phyloP scores from a whole-genome alignment of 192 early-diverging fungal genomes.

The Umbelopsis sp. region DNA sequence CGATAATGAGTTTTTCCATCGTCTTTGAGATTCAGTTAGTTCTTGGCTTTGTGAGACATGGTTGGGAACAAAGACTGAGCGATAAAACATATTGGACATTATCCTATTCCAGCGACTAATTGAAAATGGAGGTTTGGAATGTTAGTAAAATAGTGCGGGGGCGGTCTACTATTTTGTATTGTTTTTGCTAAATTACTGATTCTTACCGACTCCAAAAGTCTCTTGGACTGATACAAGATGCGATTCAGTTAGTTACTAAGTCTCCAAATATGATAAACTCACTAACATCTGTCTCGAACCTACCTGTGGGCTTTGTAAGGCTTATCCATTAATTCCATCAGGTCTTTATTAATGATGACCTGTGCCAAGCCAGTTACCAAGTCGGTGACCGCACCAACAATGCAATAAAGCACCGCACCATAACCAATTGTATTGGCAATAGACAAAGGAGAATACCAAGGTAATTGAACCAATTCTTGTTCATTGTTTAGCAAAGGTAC shows the following conservation, averaged over 20 bases:
- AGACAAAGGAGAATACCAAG: not conserved
- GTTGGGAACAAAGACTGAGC: not conserved
- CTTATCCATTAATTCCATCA: slow-evolving; percentile 7
- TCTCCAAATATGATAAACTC: not conserved
- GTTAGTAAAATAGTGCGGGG: too few species aligned
- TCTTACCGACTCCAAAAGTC: slow-evolving; percentile 11
- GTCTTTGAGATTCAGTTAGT: not conserved
- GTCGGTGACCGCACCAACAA: not conserved
- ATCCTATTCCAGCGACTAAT: not conserved
- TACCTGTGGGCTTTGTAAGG: not conserved
- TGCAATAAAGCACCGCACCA: not conserved
- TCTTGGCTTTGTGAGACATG: not conserved
- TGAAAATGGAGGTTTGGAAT: not conserved
- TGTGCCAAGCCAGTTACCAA: not conserved
- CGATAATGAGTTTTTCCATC: not conserved
- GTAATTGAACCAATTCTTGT: not conserved
- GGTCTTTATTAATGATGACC: not conserved
- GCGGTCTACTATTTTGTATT: too few species aligned
- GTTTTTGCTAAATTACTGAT: not conserved
- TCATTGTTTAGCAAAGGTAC: not conserved
- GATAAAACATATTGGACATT: not conserved
- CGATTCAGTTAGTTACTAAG: not conserved
- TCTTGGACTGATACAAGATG: not conserved
- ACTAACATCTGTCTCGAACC: too few species aligned
- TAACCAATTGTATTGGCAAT: slow-evolving; percentile 1